These are phyloP conservation scores for Cladosporium sp. DNA, from an alignment of 2,329 filamentous ascomycete species.

Conservation along the genomic window DNA sequence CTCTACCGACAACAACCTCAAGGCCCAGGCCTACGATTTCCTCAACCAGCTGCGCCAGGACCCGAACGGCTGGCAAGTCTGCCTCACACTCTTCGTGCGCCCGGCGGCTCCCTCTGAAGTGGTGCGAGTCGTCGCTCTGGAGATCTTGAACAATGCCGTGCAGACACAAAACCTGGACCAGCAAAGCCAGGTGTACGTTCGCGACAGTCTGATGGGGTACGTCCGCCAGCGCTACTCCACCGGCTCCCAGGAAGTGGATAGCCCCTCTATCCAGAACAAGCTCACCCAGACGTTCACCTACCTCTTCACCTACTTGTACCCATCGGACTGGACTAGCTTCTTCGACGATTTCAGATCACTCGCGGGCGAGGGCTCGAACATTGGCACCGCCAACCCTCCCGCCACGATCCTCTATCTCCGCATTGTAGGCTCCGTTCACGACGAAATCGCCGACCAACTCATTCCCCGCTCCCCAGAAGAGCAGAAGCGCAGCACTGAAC, in stretches of 20 bases:
- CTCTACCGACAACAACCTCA: constrained; percentile 66
- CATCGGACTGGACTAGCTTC: constrained; percentile 79
- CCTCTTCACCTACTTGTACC: constrained; percentile 84
- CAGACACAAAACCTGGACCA: constrained; percentile 72
- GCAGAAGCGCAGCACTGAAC: constrained; percentile 75
- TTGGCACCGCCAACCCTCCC: constrained; percentile 59
- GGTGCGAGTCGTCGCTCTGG: constrained; percentile 81
- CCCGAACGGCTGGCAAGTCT: constrained; percentile 84
- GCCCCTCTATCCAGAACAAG: constrained; percentile 84
- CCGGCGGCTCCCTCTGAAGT: constrained; percentile 72
- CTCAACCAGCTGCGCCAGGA: constrained; percentile 72
- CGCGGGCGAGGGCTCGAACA: constrained; percentile 56
- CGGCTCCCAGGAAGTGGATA: constrained; percentile 56
- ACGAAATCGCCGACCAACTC: constrained; percentile 93
- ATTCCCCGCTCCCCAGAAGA: constrained; percentile 73
- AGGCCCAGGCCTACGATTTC: constrained; percentile 78
- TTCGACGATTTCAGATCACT: constrained; percentile 83
- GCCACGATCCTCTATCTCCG: constrained; percentile 86
- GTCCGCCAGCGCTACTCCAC: constrained; percentile 69
- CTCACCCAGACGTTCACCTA: constrained; percentile 93
- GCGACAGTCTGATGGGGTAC: constrained; percentile 77
- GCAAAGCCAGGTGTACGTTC: constrained; percentile 68
- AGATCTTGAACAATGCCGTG: constrained; percentile 88
- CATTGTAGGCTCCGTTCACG: constrained; percentile 83
- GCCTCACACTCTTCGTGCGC: constrained; percentile 78